phyloP scores from a whole-genome alignment of 257 asterid species.

The Jacaranda copaia region DNA sequence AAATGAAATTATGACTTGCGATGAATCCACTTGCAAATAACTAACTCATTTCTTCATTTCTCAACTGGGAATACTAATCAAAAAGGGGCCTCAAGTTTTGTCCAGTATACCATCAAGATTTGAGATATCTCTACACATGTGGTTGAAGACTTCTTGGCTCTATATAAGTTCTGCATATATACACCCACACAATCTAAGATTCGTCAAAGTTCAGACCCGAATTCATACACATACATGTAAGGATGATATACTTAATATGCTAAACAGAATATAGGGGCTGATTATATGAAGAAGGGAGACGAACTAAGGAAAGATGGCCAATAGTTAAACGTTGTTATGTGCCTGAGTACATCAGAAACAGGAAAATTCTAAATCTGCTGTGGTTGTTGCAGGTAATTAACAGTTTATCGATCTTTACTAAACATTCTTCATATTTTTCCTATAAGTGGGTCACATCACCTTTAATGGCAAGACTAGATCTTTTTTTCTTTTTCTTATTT shows the following conservation, averaged over 20 bases:
- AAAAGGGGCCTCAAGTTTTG: too few species aligned
- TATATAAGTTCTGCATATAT: too few species aligned
- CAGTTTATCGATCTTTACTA: conserved; percentile 9
- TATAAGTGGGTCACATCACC: conserved; percentile 30
- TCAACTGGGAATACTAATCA: neutral
- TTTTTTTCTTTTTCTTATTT: neutral
- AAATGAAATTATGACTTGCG: neutral
- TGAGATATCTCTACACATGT: too few species aligned
- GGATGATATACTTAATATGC: too few species aligned
- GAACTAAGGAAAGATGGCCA: neutral
- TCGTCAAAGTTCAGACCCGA: too few species aligned
- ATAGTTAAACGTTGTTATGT: neutral
- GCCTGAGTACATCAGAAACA: neutral
- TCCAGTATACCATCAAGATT: too few species aligned
- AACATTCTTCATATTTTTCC: conserved; percentile 25
- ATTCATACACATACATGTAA: too few species aligned
- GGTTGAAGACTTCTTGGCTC: too few species aligned
- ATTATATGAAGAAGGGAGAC: neutral
- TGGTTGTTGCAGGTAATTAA: conserved; percentile 19
- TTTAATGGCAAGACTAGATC: conserved; percentile 16
- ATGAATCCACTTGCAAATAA: neutral
- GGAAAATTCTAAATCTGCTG: neutral
- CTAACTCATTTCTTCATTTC: neutral
- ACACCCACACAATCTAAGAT: too few species aligned
- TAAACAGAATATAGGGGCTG: neutral